Evolutionary conservation across 257 asterid species (phyloP).

Genomic region (Agastache rugosa): DNA sequence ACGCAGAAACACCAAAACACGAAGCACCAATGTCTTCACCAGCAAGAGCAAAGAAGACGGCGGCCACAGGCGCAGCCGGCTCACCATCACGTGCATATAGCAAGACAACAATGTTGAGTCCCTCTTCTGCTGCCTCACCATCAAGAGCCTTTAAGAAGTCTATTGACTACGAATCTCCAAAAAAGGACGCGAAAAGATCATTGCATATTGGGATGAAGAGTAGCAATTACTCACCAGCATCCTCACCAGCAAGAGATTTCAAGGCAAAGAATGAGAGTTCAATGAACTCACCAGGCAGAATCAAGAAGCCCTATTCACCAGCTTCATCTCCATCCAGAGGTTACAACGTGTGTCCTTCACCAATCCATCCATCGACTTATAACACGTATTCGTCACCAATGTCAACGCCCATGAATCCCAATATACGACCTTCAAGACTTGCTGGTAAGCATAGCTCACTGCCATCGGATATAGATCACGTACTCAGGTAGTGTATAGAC

Average conservation of each 20-base stretch:
- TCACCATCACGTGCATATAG: constrained; percentile 12
- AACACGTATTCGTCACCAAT: background rate
- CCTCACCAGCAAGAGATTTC: constrained; percentile 50
- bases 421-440: constrained; percentile 15
- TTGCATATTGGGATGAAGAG: background rate
- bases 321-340: constrained; percentile 31
- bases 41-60: constrained; percentile 34
- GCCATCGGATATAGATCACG: background rate
- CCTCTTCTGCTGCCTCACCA: constrained; percentile 43
- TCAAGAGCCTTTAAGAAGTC: background rate
- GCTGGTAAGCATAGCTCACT: background rate
- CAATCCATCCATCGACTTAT: constrained; percentile 15
- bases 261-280: constrained; percentile 38
- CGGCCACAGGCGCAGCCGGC: background rate
- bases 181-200: background rate
- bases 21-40: constrained; percentile 50
- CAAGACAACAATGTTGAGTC: constrained; percentile 23
- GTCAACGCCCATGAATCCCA: constrained; percentile 1
- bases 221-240: constrained; percentile 31
- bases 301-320: constrained; percentile 28
- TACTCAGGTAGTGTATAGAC: constrained; percentile 10
- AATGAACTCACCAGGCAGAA: constrained; percentile 45
- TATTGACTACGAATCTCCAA: background rate
- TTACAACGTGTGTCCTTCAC: constrained; percentile 16
- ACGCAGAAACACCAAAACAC: constrained; percentile 43